A percentile compares a stretch with the other conserved stretches of the same genome.
Evolutionary conservation across 768 basidiomycete genomes (phyloP).

Genomic region (Brasilioporus rufonigricans): DNA sequence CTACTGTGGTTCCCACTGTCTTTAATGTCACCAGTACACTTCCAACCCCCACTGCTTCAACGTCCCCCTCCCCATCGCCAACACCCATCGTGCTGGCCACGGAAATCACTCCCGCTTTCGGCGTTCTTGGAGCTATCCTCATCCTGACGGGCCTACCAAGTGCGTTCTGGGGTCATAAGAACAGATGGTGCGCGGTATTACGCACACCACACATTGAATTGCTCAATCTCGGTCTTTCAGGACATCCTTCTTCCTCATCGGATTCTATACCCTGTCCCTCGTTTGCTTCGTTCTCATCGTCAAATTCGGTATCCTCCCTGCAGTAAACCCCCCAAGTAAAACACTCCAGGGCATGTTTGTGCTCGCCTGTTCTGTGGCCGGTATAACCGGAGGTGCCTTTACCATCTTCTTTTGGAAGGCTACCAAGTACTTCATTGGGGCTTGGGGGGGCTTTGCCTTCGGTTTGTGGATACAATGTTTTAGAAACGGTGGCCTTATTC

Average conservation of each 20-base stretch:
- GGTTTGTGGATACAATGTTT: conserved; percentile 88
- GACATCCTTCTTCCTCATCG: conserved; percentile 92
- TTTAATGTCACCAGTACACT: conserved; percentile 62
- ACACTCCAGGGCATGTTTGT: conserved; percentile 90
- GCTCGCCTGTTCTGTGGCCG: conserved; percentile 74
- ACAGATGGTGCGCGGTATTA: conserved; percentile 68
- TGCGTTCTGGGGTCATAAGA: conserved; percentile 92
- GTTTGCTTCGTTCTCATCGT: conserved; percentile 86
- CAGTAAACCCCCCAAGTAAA: conserved; percentile 74
- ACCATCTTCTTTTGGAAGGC: conserved; percentile 94
- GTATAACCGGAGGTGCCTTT: conserved; percentile 78
- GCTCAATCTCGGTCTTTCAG: conserved; percentile 38
- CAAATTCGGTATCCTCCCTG: conserved; percentile 82
- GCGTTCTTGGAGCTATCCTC: conserved; percentile 82
- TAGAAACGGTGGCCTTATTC: conserved; percentile 77
- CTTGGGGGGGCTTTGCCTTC: conserved; percentile 72
- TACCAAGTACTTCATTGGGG: conserved; percentile 72
- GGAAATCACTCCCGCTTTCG: conserved; percentile 82
- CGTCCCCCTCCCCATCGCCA: conserved; percentile 38
- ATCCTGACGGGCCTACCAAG: conserved; percentile 88
- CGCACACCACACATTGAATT: background rate
- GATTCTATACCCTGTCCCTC: conserved; percentile 85
- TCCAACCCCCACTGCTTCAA: conserved; percentile 46
- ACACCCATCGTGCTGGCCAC: conserved; percentile 49
- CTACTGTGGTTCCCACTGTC: conserved; percentile 56